phyloP scores from a whole-genome alignment of 2,329 filamentous ascomycete species.

The Fusarium abutilonis region DNA sequence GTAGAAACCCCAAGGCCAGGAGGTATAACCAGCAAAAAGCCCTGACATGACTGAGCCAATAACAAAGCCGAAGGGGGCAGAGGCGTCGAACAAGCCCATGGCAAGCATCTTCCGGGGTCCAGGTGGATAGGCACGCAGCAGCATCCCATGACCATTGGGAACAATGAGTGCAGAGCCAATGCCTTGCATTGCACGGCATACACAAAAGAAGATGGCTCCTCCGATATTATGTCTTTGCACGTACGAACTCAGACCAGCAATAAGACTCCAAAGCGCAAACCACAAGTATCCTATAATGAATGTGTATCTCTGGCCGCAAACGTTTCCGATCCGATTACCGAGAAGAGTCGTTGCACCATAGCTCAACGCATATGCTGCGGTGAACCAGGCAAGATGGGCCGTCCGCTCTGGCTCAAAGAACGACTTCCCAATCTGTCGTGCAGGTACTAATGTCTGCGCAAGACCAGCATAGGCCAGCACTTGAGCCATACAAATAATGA shows the following conservation, averaged over 20 bases:
- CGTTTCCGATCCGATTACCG: slow-evolving; percentile 39
- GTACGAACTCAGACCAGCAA: slow-evolving; percentile 39
- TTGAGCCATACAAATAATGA: slow-evolving; percentile 43
- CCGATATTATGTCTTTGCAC: slow-evolving; percentile 13
- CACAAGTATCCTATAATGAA: slow-evolving; percentile 42
- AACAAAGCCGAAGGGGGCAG: slow-evolving; percentile 40
- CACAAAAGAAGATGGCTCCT: slow-evolving; percentile 38
- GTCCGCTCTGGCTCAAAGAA: slow-evolving; percentile 36
- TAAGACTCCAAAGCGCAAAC: slow-evolving; percentile 43
- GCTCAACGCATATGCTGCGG: slow-evolving; percentile 39
- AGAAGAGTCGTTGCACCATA: slow-evolving; percentile 35
- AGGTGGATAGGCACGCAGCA: slow-evolving; percentile 42
- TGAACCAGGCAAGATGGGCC: slow-evolving; percentile 42
- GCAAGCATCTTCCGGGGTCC: slow-evolving; percentile 39
- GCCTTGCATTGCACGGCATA: slow-evolving; percentile 43
- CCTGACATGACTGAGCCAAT: slow-evolving; percentile 42
- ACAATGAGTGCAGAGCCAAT: slow-evolving; percentile 39
- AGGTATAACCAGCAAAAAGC: slow-evolving; percentile 37
- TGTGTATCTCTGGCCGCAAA: slow-evolving; percentile 39
- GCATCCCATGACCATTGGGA: slow-evolving; percentile 40
- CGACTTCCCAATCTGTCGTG: slow-evolving; percentile 34
- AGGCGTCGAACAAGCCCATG: slow-evolving; percentile 41
- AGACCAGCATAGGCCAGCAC: slow-evolving; percentile 40
- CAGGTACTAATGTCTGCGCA: slow-evolving; percentile 40
- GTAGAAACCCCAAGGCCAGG: slow-evolving; percentile 44